These are phyloP conservation scores for Grosmannia clavigera DNA, from an alignment of 2,329 filamentous ascomycete species.

Conservation along the genomic window DNA sequence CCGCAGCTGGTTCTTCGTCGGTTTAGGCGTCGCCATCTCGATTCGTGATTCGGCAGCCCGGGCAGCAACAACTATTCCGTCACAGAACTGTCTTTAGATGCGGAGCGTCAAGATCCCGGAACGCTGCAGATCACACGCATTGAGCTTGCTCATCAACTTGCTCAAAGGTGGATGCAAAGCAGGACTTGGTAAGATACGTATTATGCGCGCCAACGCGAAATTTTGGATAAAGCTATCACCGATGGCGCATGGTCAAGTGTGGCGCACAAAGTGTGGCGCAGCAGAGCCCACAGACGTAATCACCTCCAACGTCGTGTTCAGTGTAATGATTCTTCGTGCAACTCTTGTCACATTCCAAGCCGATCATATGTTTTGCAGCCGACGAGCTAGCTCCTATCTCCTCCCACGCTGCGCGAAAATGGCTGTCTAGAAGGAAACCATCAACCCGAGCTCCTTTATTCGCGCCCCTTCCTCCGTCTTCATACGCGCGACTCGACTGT, in stretches of 20 bases:
- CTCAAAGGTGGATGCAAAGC: background rate
- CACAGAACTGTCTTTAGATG: background rate
- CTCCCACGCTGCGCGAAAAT: slow-evolving; percentile 3
- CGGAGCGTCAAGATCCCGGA: background rate
- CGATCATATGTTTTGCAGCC: background rate
- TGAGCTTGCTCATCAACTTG: background rate
- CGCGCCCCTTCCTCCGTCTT: background rate
- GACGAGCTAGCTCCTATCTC: background rate
- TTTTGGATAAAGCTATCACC: slow-evolving; percentile 2
- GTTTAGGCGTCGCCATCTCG: slow-evolving; percentile 55
- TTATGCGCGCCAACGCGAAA: slow-evolving; percentile 3
- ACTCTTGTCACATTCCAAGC: background rate
- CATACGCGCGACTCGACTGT: slow-evolving; percentile 6
- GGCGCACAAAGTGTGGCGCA: background rate
- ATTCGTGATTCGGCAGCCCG: background rate
- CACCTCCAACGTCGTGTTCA: background rate
- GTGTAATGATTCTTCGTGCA: background rate
- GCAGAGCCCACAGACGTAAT: background rate
- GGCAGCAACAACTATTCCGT: background rate
- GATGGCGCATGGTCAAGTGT: background rate
- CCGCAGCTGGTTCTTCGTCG: slow-evolving; percentile 88
- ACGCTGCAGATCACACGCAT: background rate
- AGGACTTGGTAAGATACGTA: background rate
- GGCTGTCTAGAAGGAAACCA: slow-evolving; percentile 2
- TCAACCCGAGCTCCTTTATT: slow-evolving; percentile 7